phyloP scores from a whole-genome alignment of 192 early-diverging fungal genomes.

The Podila epicladia region DNA sequence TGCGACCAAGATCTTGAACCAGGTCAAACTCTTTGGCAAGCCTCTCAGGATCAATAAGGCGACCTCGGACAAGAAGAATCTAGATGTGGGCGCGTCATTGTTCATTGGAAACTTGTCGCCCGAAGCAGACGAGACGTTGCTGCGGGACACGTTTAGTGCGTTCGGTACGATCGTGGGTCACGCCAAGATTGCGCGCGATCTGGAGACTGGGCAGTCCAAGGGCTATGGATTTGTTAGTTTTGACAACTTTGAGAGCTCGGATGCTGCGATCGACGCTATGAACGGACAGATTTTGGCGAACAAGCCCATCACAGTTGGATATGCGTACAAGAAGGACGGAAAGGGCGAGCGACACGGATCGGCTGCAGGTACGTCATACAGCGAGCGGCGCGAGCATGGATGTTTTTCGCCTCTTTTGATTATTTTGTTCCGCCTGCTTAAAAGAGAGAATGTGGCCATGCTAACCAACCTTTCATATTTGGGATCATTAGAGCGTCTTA shows the following conservation, averaged over 20 bases:
- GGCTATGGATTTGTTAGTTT: conserved; percentile 95
- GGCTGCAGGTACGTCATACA: conserved; percentile 73
- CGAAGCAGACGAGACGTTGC: conserved; percentile 87
- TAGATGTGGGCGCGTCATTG: conserved; percentile 96
- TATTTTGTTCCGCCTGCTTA: background rate
- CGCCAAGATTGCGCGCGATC: conserved; percentile 80
- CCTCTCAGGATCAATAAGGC: conserved; percentile 97
- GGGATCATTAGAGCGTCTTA: conserved; percentile 75
- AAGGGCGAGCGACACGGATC: conserved; percentile 97
- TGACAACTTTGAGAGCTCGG: conserved; percentile 94
- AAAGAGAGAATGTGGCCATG: background rate
- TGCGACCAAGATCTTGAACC: conserved; percentile 96
- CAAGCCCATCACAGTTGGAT: conserved; percentile 89
- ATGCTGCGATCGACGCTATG: conserved; percentile 98
- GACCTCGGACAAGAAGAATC: conserved; percentile 80
- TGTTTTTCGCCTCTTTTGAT: background rate
- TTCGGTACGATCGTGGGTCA: conserved; percentile 87
- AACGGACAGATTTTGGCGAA: conserved; percentile 96
- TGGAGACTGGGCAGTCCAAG: conserved; percentile 85
- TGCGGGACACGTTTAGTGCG: conserved; percentile 94
- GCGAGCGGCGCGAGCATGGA: no score
- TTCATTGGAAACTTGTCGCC: conserved; percentile 98
- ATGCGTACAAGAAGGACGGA: conserved; percentile 98
- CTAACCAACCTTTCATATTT: background rate
- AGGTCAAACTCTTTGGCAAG: conserved; percentile 95